Conservation (phyloP, 345 rosid species). For the Salix udensis region DNA sequence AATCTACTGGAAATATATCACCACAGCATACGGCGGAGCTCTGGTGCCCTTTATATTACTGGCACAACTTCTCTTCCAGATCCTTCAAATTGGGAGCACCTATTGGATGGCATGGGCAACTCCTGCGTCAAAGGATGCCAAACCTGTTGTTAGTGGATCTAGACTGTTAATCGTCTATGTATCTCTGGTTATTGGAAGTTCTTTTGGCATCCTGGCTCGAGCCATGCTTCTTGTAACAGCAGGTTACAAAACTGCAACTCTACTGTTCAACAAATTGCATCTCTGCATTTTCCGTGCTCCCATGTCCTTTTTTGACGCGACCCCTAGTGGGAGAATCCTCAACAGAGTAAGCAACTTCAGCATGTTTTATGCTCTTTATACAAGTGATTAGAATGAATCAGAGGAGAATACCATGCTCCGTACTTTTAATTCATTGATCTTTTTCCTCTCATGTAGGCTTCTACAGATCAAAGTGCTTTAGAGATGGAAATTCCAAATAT, state of each 20-base stretch:
- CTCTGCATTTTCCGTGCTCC: constrained; percentile 65
- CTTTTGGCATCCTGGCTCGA: constrained; percentile 52
- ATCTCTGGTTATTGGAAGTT: constrained; percentile 53
- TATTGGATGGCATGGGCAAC: constrained; percentile 91
- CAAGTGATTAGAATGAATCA: too few relatives aligned
- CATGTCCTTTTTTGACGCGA: constrained; percentile 82
- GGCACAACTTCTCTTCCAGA: constrained; percentile 57
- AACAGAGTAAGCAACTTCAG: constrained; percentile 44
- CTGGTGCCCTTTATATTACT: constrained; percentile 65
- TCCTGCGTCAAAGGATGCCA: constrained; percentile 48
- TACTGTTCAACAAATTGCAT: constrained; percentile 67
- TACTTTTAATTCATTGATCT: neutral
- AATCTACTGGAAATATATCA: constrained; percentile 63
- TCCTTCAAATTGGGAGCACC: constrained; percentile 74
- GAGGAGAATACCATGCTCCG: too few relatives aligned
- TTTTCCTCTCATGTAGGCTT: constrained; percentile 45
- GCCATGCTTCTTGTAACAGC: constrained; percentile 49
- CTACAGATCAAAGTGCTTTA: constrained; percentile 70
- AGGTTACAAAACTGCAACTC: constrained; percentile 64
- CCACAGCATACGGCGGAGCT: constrained; percentile 66
- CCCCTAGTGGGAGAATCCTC: constrained; percentile 71
- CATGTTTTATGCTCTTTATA: neutral
- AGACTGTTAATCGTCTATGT: constrained; percentile 55
- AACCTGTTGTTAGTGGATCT: constrained; percentile 45
- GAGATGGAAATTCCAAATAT: constrained; percentile 49